Evolutionary conservation across 148 eudicot species (phyloP), one percentile per base, ranked within the genome.

Genomic region (Spergularia bocconei): DNA sequence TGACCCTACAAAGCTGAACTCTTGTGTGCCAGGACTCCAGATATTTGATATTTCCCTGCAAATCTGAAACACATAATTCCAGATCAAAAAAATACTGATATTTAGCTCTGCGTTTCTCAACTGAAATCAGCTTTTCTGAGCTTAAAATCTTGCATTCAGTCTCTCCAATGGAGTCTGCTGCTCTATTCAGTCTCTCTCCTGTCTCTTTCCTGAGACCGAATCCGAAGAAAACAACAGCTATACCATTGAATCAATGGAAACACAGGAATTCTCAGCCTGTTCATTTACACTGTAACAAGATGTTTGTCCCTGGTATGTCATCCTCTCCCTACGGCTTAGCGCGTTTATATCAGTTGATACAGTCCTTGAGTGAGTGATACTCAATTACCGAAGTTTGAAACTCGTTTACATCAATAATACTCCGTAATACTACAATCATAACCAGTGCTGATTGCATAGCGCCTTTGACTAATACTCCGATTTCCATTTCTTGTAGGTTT

Each of bases 281-380:
- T 67, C 87, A 48, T 61, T 16, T 87, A 63, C 84, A 73, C 52
- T 94, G 98, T 72, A 81, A 82, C 79, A 94, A 94, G 90, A 94
- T 94, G 98, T 90, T 77, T 83, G 98, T 94, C 54, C 96, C 97
- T 13, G 98, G 98, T 93, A 79, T 57, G 9, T 36, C n/a, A 11
- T 58, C 13, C 59, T 50, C 50, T 67, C 50, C 13, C 33, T 62
- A 13, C 29, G 11, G 25, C 14, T 62, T 62, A 11, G 39, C 66
- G 41, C 66, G 10, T 62, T 62, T 36, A 56, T 56, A 19, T 16
- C 19, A 58, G 25, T 19, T 58, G 20, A 19, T 6, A 7, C 3
- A 5, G 29, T 58, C 29, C 4, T 13, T 1, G 15, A 14, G 19
- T 52, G 59, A 55, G 1, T 0, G 5, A 5, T 5, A 55, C 20